These are phyloP conservation scores for Aspergillus novoparasiticus DNA, from an alignment of 2,329 filamentous ascomycete genomes.

Conservation along the genomic window DNA sequence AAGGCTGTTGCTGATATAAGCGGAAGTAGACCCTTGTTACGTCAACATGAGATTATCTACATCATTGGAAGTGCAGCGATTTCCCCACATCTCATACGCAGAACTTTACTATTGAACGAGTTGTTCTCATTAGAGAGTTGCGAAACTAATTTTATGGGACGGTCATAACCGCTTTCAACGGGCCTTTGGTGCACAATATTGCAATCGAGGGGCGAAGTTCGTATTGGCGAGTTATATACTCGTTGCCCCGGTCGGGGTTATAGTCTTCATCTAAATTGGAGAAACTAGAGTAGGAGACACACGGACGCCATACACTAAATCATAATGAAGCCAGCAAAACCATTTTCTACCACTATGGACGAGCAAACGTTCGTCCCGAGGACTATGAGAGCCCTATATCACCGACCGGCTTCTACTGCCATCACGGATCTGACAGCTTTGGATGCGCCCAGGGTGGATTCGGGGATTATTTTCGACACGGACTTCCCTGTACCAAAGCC, in stretches of 20 bases:
- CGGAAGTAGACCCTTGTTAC: slow-evolving; percentile 9
- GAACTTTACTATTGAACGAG: neutral
- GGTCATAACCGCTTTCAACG: neutral
- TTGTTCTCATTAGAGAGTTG: neutral
- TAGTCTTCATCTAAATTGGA: neutral
- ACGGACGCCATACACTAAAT: neutral
- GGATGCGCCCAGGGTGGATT: slow-evolving; percentile 24
- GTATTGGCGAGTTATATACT: neutral
- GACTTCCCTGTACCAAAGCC: slow-evolving; percentile 41
- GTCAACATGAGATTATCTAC: slow-evolving; percentile 18
- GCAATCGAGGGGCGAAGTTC: neutral
- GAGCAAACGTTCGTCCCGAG: slow-evolving; percentile 39
- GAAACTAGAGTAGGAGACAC: neutral
- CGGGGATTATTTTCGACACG: slow-evolving; percentile 36
- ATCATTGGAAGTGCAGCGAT: neutral
- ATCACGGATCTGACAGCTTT: slow-evolving; percentile 12
- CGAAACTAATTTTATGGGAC: neutral
- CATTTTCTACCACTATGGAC: slow-evolving; percentile 33
- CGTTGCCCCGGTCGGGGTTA: neutral
- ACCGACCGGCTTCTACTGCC: slow-evolving; percentile 27
- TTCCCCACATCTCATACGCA: neutral
- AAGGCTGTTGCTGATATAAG: neutral
- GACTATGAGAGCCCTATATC: slow-evolving; percentile 44
- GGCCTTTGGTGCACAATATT: neutral
- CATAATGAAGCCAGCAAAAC: slow-evolving; percentile 25